Base-by-base conservation (phyloP, 1,139 yeast species). In the Chernovozyma aurita region DNA sequence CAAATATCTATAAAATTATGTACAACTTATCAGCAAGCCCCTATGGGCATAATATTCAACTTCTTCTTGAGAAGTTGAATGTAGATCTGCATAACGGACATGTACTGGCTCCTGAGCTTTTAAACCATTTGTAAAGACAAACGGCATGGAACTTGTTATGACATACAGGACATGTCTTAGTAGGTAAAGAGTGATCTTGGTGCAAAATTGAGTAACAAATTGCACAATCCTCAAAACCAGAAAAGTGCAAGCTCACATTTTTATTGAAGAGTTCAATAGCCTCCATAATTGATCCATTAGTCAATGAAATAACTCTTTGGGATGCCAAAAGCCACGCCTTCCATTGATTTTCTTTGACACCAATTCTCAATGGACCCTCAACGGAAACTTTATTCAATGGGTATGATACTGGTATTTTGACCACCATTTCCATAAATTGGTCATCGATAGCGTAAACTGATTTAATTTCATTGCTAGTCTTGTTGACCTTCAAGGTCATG, bases 111-210 rank as follows among this genome's bases (percentile, higher is more conserved):
- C 94, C 94, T 14, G 95, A 86, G 49, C 95, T 87, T 67, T 87
- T 86, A 63, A 92, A 92, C 99, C 99, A 92, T 57, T 90, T 85
- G 69, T 87, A 90, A 39, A 92, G 70, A 70, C 99, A 92, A 9
- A 94, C 95, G n/a, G 96, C 83, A 57, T 92, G 99, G 70, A 90
- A 92, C 59, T 84, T 86, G 65, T 94, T 90, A 52, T 79, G 79
- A 70, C 99, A 92, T 0, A 96, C 88, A 12, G 83, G 70, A 61
- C 99, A 92, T 4, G 74, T 75, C 61, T 88, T 90, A 26, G 87
- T 78, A 4, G 99, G 98, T 42, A 92, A 71, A 3, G 96, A 83
- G 52, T 85, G 85, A 52, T 90, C 97, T 47, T 85, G 92, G 53
- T 90, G 95, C 45, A 88, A 67, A 44, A 90, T 83, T 3, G 95